A percentile compares a stretch with the other conserved stretches of the same genome.
phyloP scores from a whole-genome alignment of 176 grass and related monocot species.

The Carex parvula region DNA sequence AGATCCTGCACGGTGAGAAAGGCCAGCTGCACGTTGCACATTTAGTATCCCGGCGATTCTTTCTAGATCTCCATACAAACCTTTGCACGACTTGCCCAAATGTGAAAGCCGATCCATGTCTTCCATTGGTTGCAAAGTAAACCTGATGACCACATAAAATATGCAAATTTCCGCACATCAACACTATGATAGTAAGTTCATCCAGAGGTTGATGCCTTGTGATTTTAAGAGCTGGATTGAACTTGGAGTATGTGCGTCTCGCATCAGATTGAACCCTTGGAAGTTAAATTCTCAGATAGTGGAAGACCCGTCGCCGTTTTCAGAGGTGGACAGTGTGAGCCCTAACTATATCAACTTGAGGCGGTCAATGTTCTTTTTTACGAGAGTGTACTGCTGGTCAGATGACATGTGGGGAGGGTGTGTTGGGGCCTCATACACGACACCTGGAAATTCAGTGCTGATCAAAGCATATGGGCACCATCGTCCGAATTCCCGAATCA shows the following conservation, averaged over 20 bases:
- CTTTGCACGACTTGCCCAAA: background rate
- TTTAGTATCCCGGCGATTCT: background rate
- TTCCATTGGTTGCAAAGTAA: background rate
- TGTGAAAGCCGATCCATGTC: conserved; percentile 5
- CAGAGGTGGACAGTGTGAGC: conserved; percentile 42
- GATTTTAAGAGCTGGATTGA: conserved; percentile 50
- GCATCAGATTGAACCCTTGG: conserved; percentile 42
- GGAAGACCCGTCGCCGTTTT: background rate
- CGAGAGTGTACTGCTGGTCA: conserved; percentile 39
- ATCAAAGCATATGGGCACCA: conserved; percentile 52
- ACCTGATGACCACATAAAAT: background rate
- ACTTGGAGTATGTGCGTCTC: conserved; percentile 39
- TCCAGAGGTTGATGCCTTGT: background rate
- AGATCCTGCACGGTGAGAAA: background rate
- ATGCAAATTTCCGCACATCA: background rate
- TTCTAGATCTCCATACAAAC: background rate
- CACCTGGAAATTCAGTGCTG: conserved; percentile 76
- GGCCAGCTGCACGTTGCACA: background rate
- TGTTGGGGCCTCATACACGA: conserved; percentile 36
- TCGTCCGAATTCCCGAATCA: conserved; percentile 53
- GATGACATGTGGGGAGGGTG: conserved; percentile 31
- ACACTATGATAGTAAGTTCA: background rate
- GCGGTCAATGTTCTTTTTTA: conserved; percentile 53
- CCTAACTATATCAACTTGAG: conserved; percentile 65
- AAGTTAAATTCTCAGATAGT: conserved; percentile 75